Evolutionary conservation across 306 rosid species (phyloP).

Genomic region (Ormosia emarginata): DNA sequence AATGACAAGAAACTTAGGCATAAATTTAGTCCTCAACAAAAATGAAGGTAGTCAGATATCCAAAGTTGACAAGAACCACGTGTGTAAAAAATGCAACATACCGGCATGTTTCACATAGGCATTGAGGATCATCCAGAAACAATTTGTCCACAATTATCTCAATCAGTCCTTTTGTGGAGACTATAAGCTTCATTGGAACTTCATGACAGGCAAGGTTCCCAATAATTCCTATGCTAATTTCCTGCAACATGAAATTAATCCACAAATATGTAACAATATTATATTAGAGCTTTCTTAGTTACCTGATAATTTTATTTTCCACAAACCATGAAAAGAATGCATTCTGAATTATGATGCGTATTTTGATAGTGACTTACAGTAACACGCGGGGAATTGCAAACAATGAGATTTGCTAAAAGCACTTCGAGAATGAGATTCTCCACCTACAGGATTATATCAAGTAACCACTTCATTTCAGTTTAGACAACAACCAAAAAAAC

Average conservation of each 20-base stretch:
- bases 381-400: slow-evolving; percentile 63
- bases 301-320: background rate
- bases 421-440: slow-evolving; percentile 85
- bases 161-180: slow-evolving; percentile 55
- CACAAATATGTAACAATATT: slow-evolving; percentile 17
- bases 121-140: slow-evolving; percentile 74
- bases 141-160: slow-evolving; percentile 59
- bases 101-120: slow-evolving; percentile 85
- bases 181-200: slow-evolving; percentile 52
- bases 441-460: slow-evolving; percentile 49
- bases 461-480: slow-evolving; percentile 4
- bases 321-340: background rate
- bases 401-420: slow-evolving; percentile 62
- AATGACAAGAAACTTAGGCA: background rate
- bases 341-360: background rate
- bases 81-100: slow-evolving; percentile 28
- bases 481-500: background rate
- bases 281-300: slow-evolving; percentile 3
- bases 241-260: slow-evolving; percentile 51
- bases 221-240: slow-evolving; percentile 71
- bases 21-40: background rate
- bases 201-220: slow-evolving; percentile 94
- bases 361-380: slow-evolving; percentile 47
- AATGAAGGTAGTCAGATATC: background rate
- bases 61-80: slow-evolving; percentile 16